phyloP scores from a whole-genome alignment of 2,329 filamentous ascomycete genomes.

The Pestalotiopsis sp. region DNA sequence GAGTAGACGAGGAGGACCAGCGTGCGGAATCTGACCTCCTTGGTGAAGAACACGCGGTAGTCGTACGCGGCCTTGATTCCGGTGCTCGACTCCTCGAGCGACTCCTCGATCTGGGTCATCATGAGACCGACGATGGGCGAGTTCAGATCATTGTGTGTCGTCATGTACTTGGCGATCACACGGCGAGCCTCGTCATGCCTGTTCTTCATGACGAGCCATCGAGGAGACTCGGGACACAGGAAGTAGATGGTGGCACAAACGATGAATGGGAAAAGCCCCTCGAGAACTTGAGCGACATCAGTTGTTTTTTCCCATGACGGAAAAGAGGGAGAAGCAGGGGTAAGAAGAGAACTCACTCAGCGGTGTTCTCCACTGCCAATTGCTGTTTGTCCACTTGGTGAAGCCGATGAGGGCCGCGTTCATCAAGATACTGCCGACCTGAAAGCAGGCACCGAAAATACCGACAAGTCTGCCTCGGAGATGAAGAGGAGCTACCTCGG shows the following conservation, averaged over 20 bases:
- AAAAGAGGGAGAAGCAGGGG: background rate
- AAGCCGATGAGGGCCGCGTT: conserved; percentile 43
- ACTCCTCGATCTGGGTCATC: conserved; percentile 43
- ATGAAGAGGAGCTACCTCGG: conserved; percentile 28
- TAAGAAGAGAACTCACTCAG: conserved; percentile 20
- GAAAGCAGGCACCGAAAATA: conserved; percentile 47
- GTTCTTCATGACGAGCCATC: conserved; percentile 11
- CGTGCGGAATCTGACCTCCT: conserved; percentile 41
- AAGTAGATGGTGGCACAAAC: conserved; percentile 38
- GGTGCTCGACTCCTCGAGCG: conserved; percentile 36
- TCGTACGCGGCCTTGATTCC: conserved; percentile 42
- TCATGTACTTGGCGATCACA: conserved; percentile 33
- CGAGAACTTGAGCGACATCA: conserved; percentile 26
- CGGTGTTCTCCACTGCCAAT: conserved; percentile 38
- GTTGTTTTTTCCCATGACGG: background rate
- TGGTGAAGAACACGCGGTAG: conserved; percentile 46
- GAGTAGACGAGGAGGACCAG: conserved; percentile 45
- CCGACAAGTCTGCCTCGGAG: conserved; percentile 44
- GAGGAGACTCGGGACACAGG: conserved; percentile 27
- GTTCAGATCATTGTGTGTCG: conserved; percentile 37
- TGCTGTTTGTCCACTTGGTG: conserved; percentile 31
- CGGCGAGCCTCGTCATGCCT: conserved; percentile 3
- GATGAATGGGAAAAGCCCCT: conserved; percentile 38
- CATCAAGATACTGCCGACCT: conserved; percentile 42
- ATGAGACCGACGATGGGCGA: conserved; percentile 42